Evolutionary conservation across 441 rosid genomes (phyloP), one percentile per base, ranked within the genome.

Genomic region (Gossypium gossypioides): DNA sequence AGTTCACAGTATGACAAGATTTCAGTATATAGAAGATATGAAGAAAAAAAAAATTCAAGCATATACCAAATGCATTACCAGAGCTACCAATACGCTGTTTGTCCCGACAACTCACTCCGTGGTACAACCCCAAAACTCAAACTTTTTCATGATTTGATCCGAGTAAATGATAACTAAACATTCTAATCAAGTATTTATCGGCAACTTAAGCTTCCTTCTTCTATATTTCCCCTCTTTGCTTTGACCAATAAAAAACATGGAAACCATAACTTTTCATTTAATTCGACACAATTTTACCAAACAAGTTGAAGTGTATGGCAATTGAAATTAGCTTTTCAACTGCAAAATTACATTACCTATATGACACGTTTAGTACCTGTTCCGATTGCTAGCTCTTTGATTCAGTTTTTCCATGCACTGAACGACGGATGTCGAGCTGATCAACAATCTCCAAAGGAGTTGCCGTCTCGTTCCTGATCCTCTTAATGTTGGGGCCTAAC

Each of bases 401-500:
- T 72, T 73, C 72, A 63, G 71, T 78, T 62, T 82, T 80, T 67
- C 70, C 78, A 54, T 76, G 77, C 18, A 48, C 73, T 27, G 89
- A 73, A 74, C 72, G 92, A 15, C 94, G 97, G 66, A 94, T 89
- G 81, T 94, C 96, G 79, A 94, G 89, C 83, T 85, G 80, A 73
- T 90, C 92, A 34, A 92, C 94, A 74, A 72, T 82, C 81, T 84
- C 91, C 90, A 92, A 78, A 6, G 99, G 97, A 79, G 87, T 76
- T 0, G 69, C 86, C 1, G 97, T 88, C 83, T 94, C 99, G 27
- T 94, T 90, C 74, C 96, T 84, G 77, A 85, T 89, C 87, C 93
- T 92, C 86, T 85, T 92, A 80, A 94, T 84, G 87, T 91, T 92
- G 73, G 96, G 93, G 68, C 97, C 88, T 78, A 92, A 77, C 79